A percentile compares a stretch with the other conserved stretches of the same genome.
Conservation (phyloP, 805 yeast species). For the Zygosaccharomyces gambellarensis region DNA sequence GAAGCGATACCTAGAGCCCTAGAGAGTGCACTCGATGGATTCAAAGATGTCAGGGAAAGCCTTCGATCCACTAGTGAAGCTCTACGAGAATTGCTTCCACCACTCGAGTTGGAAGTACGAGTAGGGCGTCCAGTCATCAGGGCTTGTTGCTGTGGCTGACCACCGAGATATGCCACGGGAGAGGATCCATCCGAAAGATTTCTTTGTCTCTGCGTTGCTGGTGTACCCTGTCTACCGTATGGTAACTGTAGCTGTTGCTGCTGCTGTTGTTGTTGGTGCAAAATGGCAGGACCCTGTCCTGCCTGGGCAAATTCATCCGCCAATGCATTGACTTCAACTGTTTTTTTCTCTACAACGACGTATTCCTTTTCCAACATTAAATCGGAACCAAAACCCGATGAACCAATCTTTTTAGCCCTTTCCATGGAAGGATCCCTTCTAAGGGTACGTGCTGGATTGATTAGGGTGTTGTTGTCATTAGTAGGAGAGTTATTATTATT, state of each 20-base stretch:
- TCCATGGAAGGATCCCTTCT: conserved; percentile 9
- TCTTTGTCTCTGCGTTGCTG: conserved; percentile 5
- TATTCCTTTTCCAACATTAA: conserved; percentile 72
- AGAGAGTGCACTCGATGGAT: conserved; percentile 83
- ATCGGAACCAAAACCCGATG: conserved; percentile 37
- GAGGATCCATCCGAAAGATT: neutral
- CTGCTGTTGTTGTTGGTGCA: conserved; percentile 14
- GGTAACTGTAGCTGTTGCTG: conserved; percentile 5
- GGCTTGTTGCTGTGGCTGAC: conserved; percentile 16
- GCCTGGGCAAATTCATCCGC: conserved; percentile 78
- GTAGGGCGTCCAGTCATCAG: conserved; percentile 9
- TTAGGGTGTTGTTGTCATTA: neutral
- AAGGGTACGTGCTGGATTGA: conserved; percentile 4
- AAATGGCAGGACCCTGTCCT: conserved; percentile 11
- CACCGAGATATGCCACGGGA: neutral
- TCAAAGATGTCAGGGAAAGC: conserved; percentile 57
- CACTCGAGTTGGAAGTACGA: conserved; percentile 35
- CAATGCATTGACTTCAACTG: conserved; percentile 90
- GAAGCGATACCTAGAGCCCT: conserved; percentile 86
- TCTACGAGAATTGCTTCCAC: conserved; percentile 48
- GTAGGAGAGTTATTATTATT: neutral
- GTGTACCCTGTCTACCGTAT: conserved; percentile 1
- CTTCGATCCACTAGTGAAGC: conserved; percentile 62
- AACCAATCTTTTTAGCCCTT: conserved; percentile 9
- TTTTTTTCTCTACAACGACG: conserved; percentile 90